Base-by-base conservation (phyloP, 345 rosid species). In the Salix exigua region DNA sequence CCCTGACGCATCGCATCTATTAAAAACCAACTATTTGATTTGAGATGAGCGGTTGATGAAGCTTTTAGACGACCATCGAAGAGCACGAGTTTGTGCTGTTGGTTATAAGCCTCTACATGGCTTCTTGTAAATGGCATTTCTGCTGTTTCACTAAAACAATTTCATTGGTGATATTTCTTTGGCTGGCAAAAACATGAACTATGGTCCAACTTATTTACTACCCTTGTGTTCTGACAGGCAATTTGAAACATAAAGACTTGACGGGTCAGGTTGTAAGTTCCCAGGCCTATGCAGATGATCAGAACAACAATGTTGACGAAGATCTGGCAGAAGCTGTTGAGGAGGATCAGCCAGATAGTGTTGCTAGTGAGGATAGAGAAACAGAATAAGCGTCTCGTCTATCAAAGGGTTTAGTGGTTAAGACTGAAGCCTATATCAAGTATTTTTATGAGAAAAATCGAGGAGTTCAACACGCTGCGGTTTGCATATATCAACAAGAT, bases 261-360 rank as follows among this genome's bases (percentile, higher is more conserved):
- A 85, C 83, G 1, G 98, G 98, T 66, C 91, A 90, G 80, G 88
- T 91, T 71, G 91, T 94, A 80, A 89, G 98, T 82, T 94, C 98
- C 37, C 97, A 94, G 83, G 94, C 86, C 42, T 94, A 94, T 69
- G 71, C 79, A 19, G 93, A 89, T 21, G 90, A 81, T 71, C 80
- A 28, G 60, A 77, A 66, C 44, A 79, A 77, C 46, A 55, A 77
- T 70, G 71, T 62, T n/a, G 88, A 80, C 37, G 92, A 88, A 61
- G 86, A 80, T 79, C 77, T 70, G 23, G 73, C 64, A 42, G 86
- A 62, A 79, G 81, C 58, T 72, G 77, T 42, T 42, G 84, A 79
- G 26, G 77, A 72, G 19, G 84, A 79, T 76, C 79, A 62, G 68
- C 77, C 84, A 23, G 55, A 42, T 26, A 63, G 60, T 71, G 51